Evolutionary conservation across 139 green algal species (phyloP).

Genomic region (Edaphochlamys debaryana): DNA sequence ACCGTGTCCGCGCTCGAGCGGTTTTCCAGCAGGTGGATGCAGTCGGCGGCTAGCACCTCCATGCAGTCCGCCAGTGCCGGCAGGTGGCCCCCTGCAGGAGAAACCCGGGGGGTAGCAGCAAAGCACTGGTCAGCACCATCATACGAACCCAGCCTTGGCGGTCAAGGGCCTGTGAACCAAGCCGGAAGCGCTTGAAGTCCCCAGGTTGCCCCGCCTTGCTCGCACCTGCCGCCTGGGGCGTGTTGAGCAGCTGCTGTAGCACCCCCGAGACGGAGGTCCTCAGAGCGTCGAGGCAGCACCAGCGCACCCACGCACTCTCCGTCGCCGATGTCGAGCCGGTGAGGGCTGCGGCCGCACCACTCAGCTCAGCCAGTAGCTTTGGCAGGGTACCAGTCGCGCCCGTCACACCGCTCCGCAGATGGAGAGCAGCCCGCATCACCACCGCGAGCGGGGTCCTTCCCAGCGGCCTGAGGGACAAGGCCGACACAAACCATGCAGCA

Average conservation of each 20-base stretch:
- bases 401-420: background rate
- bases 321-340: too few species aligned
- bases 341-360: too few species aligned
- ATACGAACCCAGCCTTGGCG: too few species aligned
- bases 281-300: constrained; percentile 25
- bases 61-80: background rate
- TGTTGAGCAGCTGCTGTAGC: background rate
- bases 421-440: background rate
- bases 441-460: background rate
- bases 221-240: constrained; percentile 16
- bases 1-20: background rate
- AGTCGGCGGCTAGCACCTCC: background rate
- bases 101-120: too few species aligned
- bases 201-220: too few species aligned
- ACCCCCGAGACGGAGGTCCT: background rate
- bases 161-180: too few species aligned
- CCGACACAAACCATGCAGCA: too few species aligned
- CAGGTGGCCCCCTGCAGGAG: background rate
- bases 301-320: background rate
- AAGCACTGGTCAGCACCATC: too few species aligned
- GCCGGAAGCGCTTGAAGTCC: too few species aligned
- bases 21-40: background rate
- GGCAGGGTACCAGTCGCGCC: background rate
- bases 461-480: background rate
- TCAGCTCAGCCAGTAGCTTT: background rate